A percentile compares a stretch with the other conserved stretches of the same genome.
phyloP scores from a whole-genome alignment of 805 yeast genomes.

The Nakazawaea anatomiae region DNA sequence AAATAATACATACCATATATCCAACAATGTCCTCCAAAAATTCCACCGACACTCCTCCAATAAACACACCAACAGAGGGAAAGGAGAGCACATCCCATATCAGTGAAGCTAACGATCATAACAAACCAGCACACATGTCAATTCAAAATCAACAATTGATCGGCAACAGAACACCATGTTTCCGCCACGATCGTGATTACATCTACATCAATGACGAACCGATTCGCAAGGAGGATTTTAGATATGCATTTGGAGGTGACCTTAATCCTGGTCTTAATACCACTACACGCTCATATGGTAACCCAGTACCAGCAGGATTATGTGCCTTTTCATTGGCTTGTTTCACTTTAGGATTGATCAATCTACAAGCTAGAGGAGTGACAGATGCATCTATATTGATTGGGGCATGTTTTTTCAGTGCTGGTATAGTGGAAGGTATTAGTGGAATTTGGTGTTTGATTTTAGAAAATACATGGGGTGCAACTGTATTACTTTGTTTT shows the following conservation, averaged over 20 bases:
- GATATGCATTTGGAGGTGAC: slow-evolving; percentile 60
- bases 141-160: not conserved
- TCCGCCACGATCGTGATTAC: slow-evolving; percentile 34
- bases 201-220: slow-evolving; percentile 35
- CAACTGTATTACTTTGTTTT: slow-evolving; percentile 44
- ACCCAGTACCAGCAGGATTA: slow-evolving; percentile 52
- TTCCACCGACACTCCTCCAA: not conserved
- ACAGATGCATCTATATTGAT: slow-evolving; percentile 34
- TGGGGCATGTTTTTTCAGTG: slow-evolving; percentile 41
- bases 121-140: too few species aligned
- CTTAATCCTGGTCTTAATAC: slow-evolving; percentile 34
- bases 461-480: slow-evolving; percentile 51
- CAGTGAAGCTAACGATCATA: not conserved
- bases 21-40: not conserved
- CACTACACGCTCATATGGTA: slow-evolving; percentile 26
- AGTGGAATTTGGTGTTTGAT: slow-evolving; percentile 47
- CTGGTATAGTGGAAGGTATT: slow-evolving; percentile 43
- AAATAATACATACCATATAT: not conserved
- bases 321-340: slow-evolving; percentile 42
- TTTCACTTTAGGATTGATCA: slow-evolving; percentile 39
- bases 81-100: not conserved
- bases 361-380: slow-evolving; percentile 42
- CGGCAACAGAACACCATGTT: slow-evolving; percentile 7
- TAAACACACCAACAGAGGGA: not conserved
- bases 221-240: slow-evolving; percentile 48